Conservation (phyloP, 75 land plant genomes). For the Pseudotsuga menziesii region DNA sequence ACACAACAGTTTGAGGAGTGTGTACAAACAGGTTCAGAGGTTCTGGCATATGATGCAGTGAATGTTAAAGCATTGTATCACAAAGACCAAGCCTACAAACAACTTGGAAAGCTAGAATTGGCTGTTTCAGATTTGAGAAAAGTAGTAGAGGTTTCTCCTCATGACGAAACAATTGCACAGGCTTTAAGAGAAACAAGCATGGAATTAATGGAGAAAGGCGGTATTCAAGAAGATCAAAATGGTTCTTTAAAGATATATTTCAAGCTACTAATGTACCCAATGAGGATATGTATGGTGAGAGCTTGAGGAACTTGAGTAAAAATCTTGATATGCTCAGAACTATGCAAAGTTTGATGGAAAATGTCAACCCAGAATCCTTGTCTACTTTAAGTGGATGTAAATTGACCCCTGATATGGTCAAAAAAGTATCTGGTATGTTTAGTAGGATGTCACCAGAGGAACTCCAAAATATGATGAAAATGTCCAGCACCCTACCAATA, state of each 20-base stretch:
- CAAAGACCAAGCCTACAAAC: conserved; percentile 91
- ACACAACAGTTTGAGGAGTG: too few relatives aligned
- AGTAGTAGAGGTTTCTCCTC: conserved; percentile 77
- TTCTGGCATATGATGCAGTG: conserved; percentile 55
- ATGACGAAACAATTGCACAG: conserved; percentile 83
- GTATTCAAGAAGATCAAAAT: not conserved
- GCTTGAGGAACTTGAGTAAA: conserved; percentile 35
- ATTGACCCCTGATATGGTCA: conserved; percentile 78
- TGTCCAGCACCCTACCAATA: conserved; percentile 55
- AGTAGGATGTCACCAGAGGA: conserved; percentile 83
- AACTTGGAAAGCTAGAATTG: conserved; percentile 55
- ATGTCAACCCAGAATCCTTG: conserved; percentile 54
- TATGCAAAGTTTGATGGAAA: conserved; percentile 67
- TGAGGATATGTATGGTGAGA: conserved; percentile 25
- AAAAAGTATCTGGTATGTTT: conserved; percentile 65
- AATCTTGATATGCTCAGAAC: conserved; percentile 73
- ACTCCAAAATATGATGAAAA: conserved; percentile 72
- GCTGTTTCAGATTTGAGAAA: conserved; percentile 75
- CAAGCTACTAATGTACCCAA: not conserved
- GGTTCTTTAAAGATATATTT: not conserved
- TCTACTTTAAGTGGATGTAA: conserved; percentile 56
- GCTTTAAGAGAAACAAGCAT: conserved; percentile 52
- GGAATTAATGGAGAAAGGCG: conserved; percentile 12
- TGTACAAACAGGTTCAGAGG: too few relatives aligned
- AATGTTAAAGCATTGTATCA: conserved; percentile 97